A percentile compares a stretch with the other conserved stretches of the same genome.
phyloP scores from a whole-genome alignment of 1,284 basidiomycete genomes.

The Apiotrichum sp. region DNA sequence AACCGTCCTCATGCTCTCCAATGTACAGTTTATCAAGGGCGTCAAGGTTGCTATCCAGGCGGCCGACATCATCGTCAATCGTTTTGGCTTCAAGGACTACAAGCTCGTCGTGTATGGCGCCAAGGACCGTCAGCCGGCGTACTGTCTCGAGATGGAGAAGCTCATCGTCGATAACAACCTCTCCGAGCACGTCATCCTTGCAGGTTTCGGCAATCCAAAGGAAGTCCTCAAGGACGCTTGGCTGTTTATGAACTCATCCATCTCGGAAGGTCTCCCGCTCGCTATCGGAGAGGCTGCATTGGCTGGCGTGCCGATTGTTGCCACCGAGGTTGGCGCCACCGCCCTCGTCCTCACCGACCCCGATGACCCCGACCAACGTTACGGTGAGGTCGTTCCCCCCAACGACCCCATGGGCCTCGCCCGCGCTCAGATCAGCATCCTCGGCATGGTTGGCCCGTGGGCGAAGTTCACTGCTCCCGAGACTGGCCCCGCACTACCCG shows the following conservation, averaged over 20 bases:
- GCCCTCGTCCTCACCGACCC: conserved; percentile 13
- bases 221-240: conserved; percentile 15
- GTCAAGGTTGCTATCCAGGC: conserved; percentile 15
- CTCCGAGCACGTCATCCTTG: conserved; percentile 5
- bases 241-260: conserved; percentile 15
- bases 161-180: conserved; percentile 12
- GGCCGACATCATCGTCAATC: conserved; percentile 16
- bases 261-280: conserved; percentile 13
- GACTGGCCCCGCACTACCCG: not conserved
- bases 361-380: conserved; percentile 3
- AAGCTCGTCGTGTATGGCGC: conserved; percentile 13
- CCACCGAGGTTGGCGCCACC: conserved; percentile 14
- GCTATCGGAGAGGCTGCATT: conserved; percentile 12
- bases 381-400: conserved; percentile 11
- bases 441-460: conserved; percentile 9
- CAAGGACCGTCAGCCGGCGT: conserved; percentile 14
- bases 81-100: conserved; percentile 16
- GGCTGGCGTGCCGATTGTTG: conserved; percentile 15
- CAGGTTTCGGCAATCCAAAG: conserved; percentile 12
- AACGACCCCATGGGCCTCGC: conserved; percentile 10
- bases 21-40: conserved; percentile 17
- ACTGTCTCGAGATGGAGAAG: conserved; percentile 15
- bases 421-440: conserved; percentile 12
- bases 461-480: conserved; percentile 8
- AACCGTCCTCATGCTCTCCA: conserved; percentile 15